Evolutionary conservation across 345 rosid genomes (phyloP).

Genomic region (Combretum micranthum): DNA sequence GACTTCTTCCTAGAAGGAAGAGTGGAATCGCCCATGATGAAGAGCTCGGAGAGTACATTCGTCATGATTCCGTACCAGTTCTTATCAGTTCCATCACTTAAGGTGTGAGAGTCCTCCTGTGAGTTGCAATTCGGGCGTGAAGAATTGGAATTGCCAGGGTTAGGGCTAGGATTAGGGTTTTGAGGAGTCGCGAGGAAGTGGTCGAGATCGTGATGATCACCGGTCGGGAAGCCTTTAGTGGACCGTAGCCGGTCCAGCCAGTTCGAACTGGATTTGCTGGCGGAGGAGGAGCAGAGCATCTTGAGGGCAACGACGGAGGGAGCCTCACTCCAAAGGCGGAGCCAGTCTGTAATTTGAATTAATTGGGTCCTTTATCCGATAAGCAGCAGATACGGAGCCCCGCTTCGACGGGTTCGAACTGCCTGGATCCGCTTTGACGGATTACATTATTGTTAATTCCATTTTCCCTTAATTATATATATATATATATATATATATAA

Average conservation of each 20-base stretch:
- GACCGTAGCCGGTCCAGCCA: conserved; percentile 92
- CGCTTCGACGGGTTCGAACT: neutral
- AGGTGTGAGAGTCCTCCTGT: conserved; percentile 1
- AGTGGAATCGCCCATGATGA: conserved; percentile 40
- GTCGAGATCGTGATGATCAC: conserved; percentile 53
- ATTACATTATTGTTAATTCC: no score
- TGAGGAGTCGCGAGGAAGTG: conserved; percentile 38
- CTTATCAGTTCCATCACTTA: neutral
- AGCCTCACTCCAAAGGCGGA: no score
- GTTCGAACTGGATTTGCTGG: conserved; percentile 50
- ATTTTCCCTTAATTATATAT: no score
- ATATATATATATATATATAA: no score
- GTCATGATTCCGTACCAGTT: conserved; percentile 61
- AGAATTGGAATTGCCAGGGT: conserved; percentile 27
- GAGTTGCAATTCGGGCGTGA: conserved; percentile 18
- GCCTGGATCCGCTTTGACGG: no score
- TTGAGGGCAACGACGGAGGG: neutral
- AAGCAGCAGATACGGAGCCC: no score
- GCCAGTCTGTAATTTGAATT: no score
- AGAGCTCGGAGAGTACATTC: conserved; percentile 76
- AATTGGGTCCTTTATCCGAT: no score
- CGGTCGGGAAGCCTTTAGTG: conserved; percentile 61
- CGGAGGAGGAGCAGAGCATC: conserved; percentile 62
- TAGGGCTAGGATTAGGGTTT: conserved; percentile 8
- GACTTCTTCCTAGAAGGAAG: conserved; percentile 31